phyloP scores from a whole-genome alignment of 345 rosid species.

The Adansonia digitata region DNA sequence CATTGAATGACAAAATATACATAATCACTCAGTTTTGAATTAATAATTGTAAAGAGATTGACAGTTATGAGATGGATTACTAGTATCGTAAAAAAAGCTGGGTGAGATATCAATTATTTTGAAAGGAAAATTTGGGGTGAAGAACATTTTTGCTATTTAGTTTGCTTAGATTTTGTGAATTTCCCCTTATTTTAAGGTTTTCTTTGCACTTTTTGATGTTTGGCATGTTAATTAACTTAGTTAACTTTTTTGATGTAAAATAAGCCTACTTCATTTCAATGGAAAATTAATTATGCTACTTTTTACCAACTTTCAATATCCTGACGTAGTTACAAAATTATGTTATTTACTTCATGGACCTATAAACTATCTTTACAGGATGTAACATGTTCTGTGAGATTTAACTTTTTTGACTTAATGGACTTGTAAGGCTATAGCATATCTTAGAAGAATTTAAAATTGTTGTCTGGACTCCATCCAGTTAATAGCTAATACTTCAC shows the following conservation, averaged over 20 bases:
- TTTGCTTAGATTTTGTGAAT: not conserved
- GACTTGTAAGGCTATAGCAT: not conserved
- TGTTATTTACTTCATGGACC: not conserved
- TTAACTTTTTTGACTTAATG: not conserved
- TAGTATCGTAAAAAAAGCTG: not conserved
- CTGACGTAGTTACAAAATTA: not conserved
- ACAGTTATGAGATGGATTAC: not conserved
- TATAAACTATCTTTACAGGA: not conserved
- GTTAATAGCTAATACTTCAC: conserved; percentile 3
- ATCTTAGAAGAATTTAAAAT: not conserved
- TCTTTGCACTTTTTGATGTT: not conserved
- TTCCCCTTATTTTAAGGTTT: not conserved
- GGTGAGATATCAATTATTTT: not conserved
- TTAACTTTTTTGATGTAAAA: not conserved
- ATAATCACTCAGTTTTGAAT: not conserved
- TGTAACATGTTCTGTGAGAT: not conserved
- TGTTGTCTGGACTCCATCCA: not conserved
- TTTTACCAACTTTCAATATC: not conserved
- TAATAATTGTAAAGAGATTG: not conserved
- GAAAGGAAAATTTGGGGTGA: not conserved
- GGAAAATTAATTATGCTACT: not conserved
- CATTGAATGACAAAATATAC: not conserved
- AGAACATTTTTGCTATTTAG: not conserved
- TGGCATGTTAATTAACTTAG: not conserved
- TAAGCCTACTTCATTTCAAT: not conserved